Conservation (phyloP, 2,329 filamentous ascomycete species). For the Sporothrix brunneoviolacea region DNA sequence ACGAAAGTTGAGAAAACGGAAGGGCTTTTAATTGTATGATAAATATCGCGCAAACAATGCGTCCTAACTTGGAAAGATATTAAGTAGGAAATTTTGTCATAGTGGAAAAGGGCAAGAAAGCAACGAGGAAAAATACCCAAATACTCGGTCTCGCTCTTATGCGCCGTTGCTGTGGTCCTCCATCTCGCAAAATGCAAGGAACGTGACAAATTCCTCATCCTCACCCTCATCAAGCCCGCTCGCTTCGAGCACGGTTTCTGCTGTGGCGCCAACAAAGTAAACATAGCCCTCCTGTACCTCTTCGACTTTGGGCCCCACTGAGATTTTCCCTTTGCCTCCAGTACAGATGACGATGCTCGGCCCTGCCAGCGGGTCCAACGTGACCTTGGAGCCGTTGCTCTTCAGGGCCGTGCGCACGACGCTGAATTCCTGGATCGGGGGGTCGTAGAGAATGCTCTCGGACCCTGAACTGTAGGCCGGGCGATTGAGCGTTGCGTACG, state of each 20-base stretch:
- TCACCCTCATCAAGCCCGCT: constrained; percentile 49
- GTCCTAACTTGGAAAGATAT: background rate
- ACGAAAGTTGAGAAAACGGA: too few relatives aligned
- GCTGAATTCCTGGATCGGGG: constrained; percentile 92
- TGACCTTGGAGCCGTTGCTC: constrained; percentile 67
- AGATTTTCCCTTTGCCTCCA: constrained; percentile 71
- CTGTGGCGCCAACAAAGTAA: constrained; percentile 81
- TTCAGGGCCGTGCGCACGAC: constrained; percentile 77
- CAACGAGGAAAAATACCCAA: background rate
- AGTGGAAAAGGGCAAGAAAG: background rate
- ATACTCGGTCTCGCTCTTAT: constrained; percentile 1
- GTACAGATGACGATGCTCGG: constrained; percentile 94
- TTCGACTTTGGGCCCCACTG: constrained; percentile 74
- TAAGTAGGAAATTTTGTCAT: too few relatives aligned
- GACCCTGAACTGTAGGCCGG: constrained; percentile 73
- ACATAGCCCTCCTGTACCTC: constrained; percentile 68
- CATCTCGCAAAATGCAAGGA: constrained; percentile 91
- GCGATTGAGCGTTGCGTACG: constrained; percentile 77
- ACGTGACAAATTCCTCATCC: constrained; percentile 73
- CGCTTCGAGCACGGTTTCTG: constrained; percentile 73
- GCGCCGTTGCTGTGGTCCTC: constrained; percentile 39
- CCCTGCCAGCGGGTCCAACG: constrained; percentile 78
- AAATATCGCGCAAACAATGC: too few relatives aligned
- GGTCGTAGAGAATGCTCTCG: constrained; percentile 73
- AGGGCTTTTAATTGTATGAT: too few relatives aligned